phyloP scores from a whole-genome alignment of 179 eudicot genomes.

The Actinidia chinensis region DNA sequence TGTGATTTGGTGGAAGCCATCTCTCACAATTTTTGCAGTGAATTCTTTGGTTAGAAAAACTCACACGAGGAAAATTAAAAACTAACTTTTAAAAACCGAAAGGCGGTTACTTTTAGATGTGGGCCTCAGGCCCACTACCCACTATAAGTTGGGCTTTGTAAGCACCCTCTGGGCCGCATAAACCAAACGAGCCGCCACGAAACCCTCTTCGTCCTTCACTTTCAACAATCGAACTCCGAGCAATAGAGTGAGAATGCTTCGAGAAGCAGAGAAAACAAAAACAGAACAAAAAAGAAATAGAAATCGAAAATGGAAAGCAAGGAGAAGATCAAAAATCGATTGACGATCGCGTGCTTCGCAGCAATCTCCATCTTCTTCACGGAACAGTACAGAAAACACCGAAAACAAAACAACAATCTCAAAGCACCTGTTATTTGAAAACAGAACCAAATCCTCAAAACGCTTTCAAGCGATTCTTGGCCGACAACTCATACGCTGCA shows the following conservation, averaged over 20 bases:
- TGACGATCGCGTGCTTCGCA: slow-evolving; percentile 42
- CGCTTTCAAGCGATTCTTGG: slow-evolving; percentile 72
- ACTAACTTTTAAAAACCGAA: slow-evolving; percentile 14
- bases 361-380: slow-evolving; percentile 44
- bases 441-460: slow-evolving; percentile 72
- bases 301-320: slow-evolving; percentile 28
- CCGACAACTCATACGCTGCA: slow-evolving; percentile 73
- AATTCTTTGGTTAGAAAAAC: background rate
- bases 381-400: slow-evolving; percentile 34
- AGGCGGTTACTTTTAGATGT: slow-evolving; percentile 5
- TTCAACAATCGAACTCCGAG: background rate
- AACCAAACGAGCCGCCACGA: background rate
- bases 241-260: background rate
- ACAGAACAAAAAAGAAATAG: background rate
- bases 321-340: slow-evolving; percentile 32
- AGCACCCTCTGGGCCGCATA: background rate
- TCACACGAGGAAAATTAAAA: background rate
- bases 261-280: background rate
- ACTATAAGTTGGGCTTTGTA: background rate
- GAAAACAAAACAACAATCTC: slow-evolving; percentile 19
- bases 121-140: background rate
- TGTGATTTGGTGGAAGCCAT: background rate
- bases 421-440: slow-evolving; percentile 55
- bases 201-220: background rate
- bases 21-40: background rate